Conservation (phyloP, 257 asterid species). For the Plantago major region DNA sequence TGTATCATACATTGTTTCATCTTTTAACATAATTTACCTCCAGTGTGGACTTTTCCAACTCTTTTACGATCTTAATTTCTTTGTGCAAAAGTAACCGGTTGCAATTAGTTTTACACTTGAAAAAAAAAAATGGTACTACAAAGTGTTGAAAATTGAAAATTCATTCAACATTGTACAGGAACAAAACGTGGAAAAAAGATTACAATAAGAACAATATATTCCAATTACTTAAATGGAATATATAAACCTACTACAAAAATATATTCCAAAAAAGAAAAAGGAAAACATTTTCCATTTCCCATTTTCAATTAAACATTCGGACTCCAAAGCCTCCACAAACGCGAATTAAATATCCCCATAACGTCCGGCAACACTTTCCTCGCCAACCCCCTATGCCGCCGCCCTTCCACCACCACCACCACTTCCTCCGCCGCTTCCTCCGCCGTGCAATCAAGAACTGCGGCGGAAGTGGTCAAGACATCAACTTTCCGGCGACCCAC, state of each 20-base stretch:
- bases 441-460: not conserved
- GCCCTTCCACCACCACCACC: constrained; percentile 33
- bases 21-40: no score
- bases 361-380: constrained; percentile 89
- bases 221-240: no score
- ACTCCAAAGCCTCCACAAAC: constrained; percentile 90
- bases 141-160: no score
- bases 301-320: constrained; percentile 44
- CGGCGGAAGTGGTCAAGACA: not conserved
- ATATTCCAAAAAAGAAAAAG: constrained; percentile 3
- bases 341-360: constrained; percentile 69
- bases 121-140: no score
- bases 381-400: constrained; percentile 48
- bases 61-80: no score
- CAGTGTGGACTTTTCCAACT: no score
- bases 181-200: no score
- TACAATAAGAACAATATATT: no score
- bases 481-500: constrained; percentile 34
- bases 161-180: no score
- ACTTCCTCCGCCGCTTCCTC: constrained; percentile 16
- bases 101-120: no score
- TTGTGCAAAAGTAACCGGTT: no score
- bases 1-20: no score
- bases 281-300: constrained; percentile 3
- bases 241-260: not conserved